Evolutionary conservation across 2,329 filamentous ascomycete species (phyloP), one percentile per base, ranked within the genome.

Genomic region (Capronia americana): DNA sequence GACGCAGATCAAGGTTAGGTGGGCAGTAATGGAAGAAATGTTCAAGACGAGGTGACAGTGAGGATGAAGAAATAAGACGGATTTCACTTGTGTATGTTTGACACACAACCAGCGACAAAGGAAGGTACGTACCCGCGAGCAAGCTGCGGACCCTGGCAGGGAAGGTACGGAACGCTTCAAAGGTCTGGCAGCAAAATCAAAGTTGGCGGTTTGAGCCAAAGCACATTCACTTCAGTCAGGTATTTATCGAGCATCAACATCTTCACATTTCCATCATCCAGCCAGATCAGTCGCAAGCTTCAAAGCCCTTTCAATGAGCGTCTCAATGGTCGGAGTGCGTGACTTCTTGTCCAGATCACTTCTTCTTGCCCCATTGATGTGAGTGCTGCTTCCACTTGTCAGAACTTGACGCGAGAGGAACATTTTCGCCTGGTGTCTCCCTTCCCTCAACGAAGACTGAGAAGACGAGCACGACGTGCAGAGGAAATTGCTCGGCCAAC

Each of bases 51-150:
- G 23, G 48, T 51, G 48, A 51, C 17, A 28, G n/a, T 34, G 12
- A 59, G 17, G 20, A 44, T 50, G 57, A 59, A 50, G 41, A 32
- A 12, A 17, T 28, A 41, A 24, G 26, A n/a, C 17, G n/a, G 38
- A 26, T 59, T 59, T 59, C 57, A 48, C 56, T 48, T 34, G 23
- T 28, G 14, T 23, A 6, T 30, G 38, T 32, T 26, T 30, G 17
- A 46, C 11, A 44, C 12, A 28, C 26, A 46, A 32, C 41, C 26
- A 48, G 56, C 24, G 28, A 50, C 57, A 34, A 59, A 50, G 57
- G 57, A 51, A 59, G 30, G 57, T 23, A 51, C 57, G 17, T 51
- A 24, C 57, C 44, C 26, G 41, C 48, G 20, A 8, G 4, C 44
- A 24, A 51, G 24, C 14, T 23, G n/a, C 57, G n/a, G 44, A 34